Evolutionary conservation across 192 early-diverging fungal genomes (phyloP).

Genomic region (Chytriomyces sp.): DNA sequence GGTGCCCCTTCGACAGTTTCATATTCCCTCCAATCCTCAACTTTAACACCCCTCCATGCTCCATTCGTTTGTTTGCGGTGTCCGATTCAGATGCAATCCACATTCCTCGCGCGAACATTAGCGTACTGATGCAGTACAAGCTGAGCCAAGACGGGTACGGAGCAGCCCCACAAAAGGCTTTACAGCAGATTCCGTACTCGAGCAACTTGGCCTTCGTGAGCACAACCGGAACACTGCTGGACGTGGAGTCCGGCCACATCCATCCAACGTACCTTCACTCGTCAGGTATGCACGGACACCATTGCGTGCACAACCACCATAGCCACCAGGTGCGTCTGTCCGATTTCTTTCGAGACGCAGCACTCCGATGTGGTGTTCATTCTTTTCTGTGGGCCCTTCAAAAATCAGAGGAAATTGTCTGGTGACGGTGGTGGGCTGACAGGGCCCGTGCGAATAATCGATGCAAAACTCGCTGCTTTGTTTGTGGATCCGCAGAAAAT

Average conservation of each 20-base stretch:
- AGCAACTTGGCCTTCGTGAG: constrained; percentile 22
- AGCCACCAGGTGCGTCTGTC: not conserved
- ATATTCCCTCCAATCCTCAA: no score
- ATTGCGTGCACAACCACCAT: not conserved
- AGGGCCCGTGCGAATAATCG: not conserved
- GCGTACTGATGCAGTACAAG: not conserved
- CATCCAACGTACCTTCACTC: constrained; percentile 31
- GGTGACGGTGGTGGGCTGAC: not conserved
- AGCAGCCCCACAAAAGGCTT: not conserved
- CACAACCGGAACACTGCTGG: constrained; percentile 18
- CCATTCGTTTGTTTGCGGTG: no score
- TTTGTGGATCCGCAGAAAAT: not conserved
- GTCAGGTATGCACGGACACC: constrained; percentile 30
- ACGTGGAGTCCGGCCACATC: constrained; percentile 11
- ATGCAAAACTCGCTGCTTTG: not conserved
- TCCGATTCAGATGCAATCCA: constrained; percentile 5
- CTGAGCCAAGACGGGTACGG: no score
- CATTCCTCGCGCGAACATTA: constrained; percentile 29
- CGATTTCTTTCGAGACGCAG: not conserved
- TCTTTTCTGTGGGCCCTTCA: not conserved
- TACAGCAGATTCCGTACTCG: constrained; percentile 15
- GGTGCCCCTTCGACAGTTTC: no score
- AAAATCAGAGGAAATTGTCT: not conserved
- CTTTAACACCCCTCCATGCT: no score
- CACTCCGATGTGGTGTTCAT: not conserved